phyloP scores from a whole-genome alignment of 2,329 filamentous ascomycete genomes.

The Emmonsiellopsis sp. region DNA sequence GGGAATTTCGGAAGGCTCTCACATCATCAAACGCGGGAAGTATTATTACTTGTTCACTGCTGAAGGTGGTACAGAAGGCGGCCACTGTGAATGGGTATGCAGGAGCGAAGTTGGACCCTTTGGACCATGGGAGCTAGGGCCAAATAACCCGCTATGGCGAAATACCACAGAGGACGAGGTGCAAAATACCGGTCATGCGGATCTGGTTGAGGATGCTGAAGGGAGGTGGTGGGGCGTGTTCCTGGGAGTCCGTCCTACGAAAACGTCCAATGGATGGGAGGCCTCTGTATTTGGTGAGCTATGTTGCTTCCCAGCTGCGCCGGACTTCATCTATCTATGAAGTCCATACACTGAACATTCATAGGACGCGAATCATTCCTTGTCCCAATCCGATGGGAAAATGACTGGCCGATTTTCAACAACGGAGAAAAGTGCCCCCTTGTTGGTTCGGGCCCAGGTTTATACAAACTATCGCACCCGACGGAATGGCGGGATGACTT shows the following conservation, averaged over 20 bases:
- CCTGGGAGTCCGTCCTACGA: slow-evolving; percentile 36
- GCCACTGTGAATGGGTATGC: slow-evolving; percentile 49
- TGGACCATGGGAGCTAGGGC: slow-evolving; percentile 55
- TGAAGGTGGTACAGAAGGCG: slow-evolving; percentile 45
- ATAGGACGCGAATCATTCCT: slow-evolving; percentile 44
- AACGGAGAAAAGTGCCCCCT: slow-evolving; percentile 37
- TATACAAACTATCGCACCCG: slow-evolving; percentile 12
- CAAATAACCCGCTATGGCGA: slow-evolving; percentile 48
- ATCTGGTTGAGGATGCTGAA: slow-evolving; percentile 37
- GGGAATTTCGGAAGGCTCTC: slow-evolving; percentile 44
- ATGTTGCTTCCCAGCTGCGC: neutral
- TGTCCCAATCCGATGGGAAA: slow-evolving; percentile 40
- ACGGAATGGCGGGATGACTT: slow-evolving; percentile 31
- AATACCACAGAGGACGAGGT: slow-evolving; percentile 42
- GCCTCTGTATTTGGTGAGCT: slow-evolving; percentile 35
- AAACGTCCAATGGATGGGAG: slow-evolving; percentile 20
- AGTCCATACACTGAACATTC: neutral
- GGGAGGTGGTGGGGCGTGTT: slow-evolving; percentile 44
- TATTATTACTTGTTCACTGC: slow-evolving; percentile 48
- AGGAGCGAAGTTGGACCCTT: slow-evolving; percentile 45
- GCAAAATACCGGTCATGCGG: slow-evolving; percentile 43
- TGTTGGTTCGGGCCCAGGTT: slow-evolving; percentile 15
- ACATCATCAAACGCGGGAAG: slow-evolving; percentile 43
- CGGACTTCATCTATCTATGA: neutral
- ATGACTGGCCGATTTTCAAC: slow-evolving; percentile 47